phyloP scores from a whole-genome alignment of 1,139 yeast species.

The Yamadazyma sp. region DNA sequence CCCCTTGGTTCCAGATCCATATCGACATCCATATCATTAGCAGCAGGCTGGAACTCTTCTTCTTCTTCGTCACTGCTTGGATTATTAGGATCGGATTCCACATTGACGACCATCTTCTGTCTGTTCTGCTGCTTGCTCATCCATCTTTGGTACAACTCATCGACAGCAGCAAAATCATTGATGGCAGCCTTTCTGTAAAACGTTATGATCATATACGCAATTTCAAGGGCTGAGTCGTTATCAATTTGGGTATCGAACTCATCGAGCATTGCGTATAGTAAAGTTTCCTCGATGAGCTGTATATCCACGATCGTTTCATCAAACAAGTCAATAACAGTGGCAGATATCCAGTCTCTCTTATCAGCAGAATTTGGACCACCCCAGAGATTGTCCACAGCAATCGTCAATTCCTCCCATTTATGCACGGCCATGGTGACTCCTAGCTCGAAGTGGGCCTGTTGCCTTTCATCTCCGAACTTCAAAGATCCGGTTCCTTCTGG shows the following conservation, averaged over 20 bases:
- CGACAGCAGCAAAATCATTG: slow-evolving; percentile 55
- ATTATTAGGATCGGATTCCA: slow-evolving; percentile 57
- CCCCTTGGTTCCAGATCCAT: slow-evolving; percentile 45
- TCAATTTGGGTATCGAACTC: slow-evolving; percentile 89
- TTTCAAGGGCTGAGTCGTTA: slow-evolving; percentile 79
- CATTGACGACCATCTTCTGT: slow-evolving; percentile 29
- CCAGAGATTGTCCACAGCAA: slow-evolving; percentile 96
- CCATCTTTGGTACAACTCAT: slow-evolving; percentile 60
- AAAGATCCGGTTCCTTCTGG: slow-evolving; percentile 41
- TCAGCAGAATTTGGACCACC: slow-evolving; percentile 92
- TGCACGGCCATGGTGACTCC: slow-evolving; percentile 89
- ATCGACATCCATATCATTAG: slow-evolving; percentile 27
- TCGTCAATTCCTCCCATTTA: slow-evolving; percentile 83
- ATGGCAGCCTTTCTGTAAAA: slow-evolving; percentile 64
- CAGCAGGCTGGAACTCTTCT: slow-evolving; percentile 36
- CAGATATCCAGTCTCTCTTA: slow-evolving; percentile 94
- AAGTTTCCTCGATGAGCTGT: slow-evolving; percentile 78
- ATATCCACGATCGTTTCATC: slow-evolving; percentile 67
- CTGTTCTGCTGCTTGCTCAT: slow-evolving; percentile 47
- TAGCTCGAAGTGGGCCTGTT: slow-evolving; percentile 85
- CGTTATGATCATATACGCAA: slow-evolving; percentile 66
- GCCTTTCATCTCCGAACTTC: slow-evolving; percentile 57
- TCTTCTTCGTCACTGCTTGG: slow-evolving; percentile 52
- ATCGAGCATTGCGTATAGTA: slow-evolving; percentile 88
- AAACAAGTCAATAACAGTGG: slow-evolving; percentile 77